Percentiles rank a stretch among this genome's conserved stretches.
These are phyloP conservation scores for Colletotrichum sp. DNA, from an alignment of 2,329 filamentous ascomycete species.

Conservation along the genomic window DNA sequence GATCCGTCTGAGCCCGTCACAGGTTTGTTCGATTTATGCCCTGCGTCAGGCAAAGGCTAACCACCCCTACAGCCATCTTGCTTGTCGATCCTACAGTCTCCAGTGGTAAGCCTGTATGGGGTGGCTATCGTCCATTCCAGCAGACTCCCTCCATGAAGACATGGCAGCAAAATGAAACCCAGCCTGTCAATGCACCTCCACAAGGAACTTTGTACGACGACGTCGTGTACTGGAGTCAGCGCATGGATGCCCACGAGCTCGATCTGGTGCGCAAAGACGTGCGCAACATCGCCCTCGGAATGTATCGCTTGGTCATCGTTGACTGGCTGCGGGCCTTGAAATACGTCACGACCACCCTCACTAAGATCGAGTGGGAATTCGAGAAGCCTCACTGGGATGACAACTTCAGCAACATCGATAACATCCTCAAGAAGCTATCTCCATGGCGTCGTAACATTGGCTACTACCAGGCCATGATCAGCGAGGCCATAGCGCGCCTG, in stretches of 20 bases:
- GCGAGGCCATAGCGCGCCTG: neutral
- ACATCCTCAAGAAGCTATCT: neutral
- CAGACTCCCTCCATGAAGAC: neutral
- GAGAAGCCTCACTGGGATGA: neutral
- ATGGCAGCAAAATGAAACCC: fast-evolving
- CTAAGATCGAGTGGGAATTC: neutral
- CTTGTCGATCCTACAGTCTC: neutral
- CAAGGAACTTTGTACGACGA: neutral
- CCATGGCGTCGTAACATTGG: neutral
- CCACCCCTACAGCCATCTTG: neutral
- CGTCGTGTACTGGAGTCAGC: neutral
- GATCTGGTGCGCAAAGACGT: neutral
- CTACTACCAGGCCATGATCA: neutral
- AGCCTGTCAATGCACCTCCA: neutral
- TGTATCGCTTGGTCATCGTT: neutral
- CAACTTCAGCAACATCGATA: neutral
- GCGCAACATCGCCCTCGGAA: neutral
- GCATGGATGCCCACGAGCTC: neutral
- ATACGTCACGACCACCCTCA: neutral
- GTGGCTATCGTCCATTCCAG: neutral
- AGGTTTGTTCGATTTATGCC: neutral
- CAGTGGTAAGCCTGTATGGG: neutral
- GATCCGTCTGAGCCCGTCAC: neutral
- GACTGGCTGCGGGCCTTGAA: neutral
- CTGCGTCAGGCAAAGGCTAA: neutral